Percentiles rank a stretch among this genome's conserved stretches.
Conservation (phyloP, 768 basidiomycete genomes). For the Leccinum subgranulosum region DNA sequence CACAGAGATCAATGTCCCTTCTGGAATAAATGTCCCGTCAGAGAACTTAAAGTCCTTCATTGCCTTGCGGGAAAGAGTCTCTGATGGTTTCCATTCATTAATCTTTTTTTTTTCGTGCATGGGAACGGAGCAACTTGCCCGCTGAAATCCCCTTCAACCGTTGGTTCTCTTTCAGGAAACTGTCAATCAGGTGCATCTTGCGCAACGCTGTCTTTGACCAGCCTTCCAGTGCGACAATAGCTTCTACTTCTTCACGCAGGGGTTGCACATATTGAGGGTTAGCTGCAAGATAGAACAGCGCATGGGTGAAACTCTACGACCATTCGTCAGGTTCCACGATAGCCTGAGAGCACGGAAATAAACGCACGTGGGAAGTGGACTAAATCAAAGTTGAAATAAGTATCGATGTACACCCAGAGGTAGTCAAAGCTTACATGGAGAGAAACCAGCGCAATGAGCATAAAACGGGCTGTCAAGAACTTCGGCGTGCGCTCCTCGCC, state of each 20-base stretch:
- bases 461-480: not conserved
- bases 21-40: not conserved
- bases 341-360: not conserved
- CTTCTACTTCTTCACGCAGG: not conserved
- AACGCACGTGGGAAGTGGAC: not conserved
- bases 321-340: not conserved
- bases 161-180: not conserved
- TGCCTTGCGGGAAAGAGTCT: not conserved
- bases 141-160: not conserved
- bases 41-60: not conserved
- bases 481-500: not conserved
- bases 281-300: not conserved
- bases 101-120: not conserved
- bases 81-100: not conserved
- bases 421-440: conserved; percentile 12
- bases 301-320: not conserved
- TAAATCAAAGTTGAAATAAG: not conserved
- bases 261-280: not conserved
- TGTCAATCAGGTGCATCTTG: not conserved
- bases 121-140: not conserved
- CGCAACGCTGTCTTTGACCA: not conserved
- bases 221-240: not conserved
- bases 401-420: not conserved
- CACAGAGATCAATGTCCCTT: not conserved
- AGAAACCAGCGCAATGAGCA: not conserved